A percentile compares a stretch with the other conserved stretches of the same genome.
Conservation (phyloP, 2,329 filamentous ascomycete species). For the Diaporthe humulicola region DNA sequence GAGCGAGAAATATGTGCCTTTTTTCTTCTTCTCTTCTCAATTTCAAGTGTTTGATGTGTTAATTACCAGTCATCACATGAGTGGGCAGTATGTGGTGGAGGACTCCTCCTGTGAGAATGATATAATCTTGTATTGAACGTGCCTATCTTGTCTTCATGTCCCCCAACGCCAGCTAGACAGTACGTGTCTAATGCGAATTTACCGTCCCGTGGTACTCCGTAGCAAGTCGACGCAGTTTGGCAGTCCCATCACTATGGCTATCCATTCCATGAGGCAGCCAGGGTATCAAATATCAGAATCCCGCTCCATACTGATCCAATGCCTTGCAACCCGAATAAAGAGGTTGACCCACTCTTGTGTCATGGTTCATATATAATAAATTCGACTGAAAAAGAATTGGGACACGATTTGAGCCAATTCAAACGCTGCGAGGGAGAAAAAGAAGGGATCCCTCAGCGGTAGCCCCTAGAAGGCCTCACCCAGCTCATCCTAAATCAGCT, state of each 20-base stretch:
- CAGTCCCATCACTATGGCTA: not conserved
- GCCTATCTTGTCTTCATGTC: conserved; percentile 4
- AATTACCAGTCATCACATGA: too few species aligned
- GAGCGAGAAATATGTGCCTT: too few species aligned
- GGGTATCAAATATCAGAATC: conserved; percentile 1
- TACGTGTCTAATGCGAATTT: conserved; percentile 17
- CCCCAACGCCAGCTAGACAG: conserved; percentile 18
- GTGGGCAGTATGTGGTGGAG: too few species aligned
- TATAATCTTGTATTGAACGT: conserved; percentile 1
- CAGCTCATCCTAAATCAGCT: not conserved
- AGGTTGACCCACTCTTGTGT: not conserved
- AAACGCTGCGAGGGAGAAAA: not conserved
- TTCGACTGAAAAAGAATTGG: not conserved
- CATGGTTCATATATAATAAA: not conserved
- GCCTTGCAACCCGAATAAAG: not conserved
- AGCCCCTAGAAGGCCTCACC: not conserved
- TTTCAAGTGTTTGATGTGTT: too few species aligned
- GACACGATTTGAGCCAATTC: not conserved
- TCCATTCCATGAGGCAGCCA: not conserved
- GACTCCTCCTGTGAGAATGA: not conserved
- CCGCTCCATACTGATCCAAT: not conserved
- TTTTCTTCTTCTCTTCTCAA: too few species aligned
- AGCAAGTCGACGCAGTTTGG: not conserved
- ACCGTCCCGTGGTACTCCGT: not conserved
- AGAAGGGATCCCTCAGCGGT: not conserved